Percentiles rank a stretch among this genome's conserved stretches.
phyloP scores from a whole-genome alignment of 768 basidiomycete species.

The Paxillus rubicundulus region DNA sequence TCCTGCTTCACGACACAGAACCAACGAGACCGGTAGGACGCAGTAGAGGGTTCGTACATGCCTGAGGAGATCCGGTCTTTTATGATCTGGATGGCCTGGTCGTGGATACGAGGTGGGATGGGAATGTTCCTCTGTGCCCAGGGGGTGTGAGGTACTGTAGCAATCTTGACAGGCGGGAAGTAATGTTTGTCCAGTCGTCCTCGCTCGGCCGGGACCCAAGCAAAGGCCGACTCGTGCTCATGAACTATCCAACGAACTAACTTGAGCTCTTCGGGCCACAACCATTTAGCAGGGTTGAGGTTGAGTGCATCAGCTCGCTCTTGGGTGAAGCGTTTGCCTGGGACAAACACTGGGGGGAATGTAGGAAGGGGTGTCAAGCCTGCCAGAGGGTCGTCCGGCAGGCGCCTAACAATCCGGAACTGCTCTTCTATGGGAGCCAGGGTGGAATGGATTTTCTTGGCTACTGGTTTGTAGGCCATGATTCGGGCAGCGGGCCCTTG shows the following conservation, averaged over 20 bases:
- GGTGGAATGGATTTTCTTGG: no score
- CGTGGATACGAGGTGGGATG: conserved; percentile 23
- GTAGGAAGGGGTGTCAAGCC: no score
- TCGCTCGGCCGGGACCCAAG: conserved; percentile 36
- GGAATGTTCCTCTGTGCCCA: conserved; percentile 34
- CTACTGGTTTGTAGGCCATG: no score
- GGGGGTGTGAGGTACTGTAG: conserved; percentile 32
- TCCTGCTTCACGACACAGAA: conserved; percentile 7
- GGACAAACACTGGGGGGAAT: neutral
- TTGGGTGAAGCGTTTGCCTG: neutral
- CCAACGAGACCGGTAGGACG: neutral
- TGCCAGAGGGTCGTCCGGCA: no score
- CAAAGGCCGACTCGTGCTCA: conserved; percentile 31
- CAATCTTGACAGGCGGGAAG: conserved; percentile 33
- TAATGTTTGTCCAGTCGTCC: conserved; percentile 32
- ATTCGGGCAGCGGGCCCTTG: no score
- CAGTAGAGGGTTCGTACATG: conserved; percentile 33
- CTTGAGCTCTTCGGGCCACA: neutral
- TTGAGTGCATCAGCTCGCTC: neutral
- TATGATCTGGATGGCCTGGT: conserved; percentile 27
- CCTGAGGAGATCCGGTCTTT: conserved; percentile 34
- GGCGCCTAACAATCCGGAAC: neutral
- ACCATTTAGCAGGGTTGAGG: neutral
- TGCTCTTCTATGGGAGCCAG: no score
- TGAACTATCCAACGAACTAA: neutral